Conservation (phyloP, 2,329 filamentous ascomycete genomes). For the Claviceps africana region DNA sequence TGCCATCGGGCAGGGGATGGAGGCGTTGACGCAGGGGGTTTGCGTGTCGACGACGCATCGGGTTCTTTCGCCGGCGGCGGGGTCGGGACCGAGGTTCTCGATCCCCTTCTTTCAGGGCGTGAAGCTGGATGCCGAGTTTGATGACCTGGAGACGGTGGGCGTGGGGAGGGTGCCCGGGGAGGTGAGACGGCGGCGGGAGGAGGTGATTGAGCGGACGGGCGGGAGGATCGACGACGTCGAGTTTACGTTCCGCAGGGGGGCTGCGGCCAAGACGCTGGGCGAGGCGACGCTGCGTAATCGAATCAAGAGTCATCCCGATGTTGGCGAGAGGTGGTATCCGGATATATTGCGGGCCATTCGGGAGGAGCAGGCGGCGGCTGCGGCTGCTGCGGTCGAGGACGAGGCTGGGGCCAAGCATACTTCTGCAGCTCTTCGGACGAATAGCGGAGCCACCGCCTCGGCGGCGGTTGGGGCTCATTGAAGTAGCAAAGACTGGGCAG, state of each 20-base stretch:
- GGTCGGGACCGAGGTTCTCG: constrained; percentile 58
- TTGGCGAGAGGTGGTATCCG: constrained; percentile 69
- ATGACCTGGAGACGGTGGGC: constrained; percentile 53
- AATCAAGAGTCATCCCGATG: constrained; percentile 76
- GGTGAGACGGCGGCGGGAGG: constrained; percentile 46
- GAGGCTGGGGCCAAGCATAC: constrained; percentile 11
- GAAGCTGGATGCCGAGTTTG: constrained; percentile 63
- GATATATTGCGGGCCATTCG: constrained; percentile 44
- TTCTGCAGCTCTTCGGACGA: constrained; percentile 13
- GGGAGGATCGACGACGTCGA: constrained; percentile 62
- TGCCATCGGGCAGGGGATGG: constrained; percentile 74
- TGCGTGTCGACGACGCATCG: constrained; percentile 73
- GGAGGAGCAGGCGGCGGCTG: constrained; percentile 36
- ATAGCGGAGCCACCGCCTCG: constrained; percentile 10
- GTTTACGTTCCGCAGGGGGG: constrained; percentile 67
- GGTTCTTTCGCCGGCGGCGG: constrained; percentile 59
- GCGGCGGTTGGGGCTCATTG: constrained; percentile 20
- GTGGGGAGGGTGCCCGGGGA: constrained; percentile 45
- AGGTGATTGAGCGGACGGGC: constrained; percentile 41
- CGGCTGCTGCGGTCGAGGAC: constrained; percentile 3
- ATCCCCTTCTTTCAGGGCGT: constrained; percentile 87
- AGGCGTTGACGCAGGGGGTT: constrained; percentile 72
- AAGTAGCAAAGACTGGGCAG: background rate
- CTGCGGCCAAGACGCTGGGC: constrained; percentile 53
- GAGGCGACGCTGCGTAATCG: constrained; percentile 76